Evolutionary conservation across 352 stramenopile genomes (phyloP).

Genomic region (Globisporangium canariense): DNA sequence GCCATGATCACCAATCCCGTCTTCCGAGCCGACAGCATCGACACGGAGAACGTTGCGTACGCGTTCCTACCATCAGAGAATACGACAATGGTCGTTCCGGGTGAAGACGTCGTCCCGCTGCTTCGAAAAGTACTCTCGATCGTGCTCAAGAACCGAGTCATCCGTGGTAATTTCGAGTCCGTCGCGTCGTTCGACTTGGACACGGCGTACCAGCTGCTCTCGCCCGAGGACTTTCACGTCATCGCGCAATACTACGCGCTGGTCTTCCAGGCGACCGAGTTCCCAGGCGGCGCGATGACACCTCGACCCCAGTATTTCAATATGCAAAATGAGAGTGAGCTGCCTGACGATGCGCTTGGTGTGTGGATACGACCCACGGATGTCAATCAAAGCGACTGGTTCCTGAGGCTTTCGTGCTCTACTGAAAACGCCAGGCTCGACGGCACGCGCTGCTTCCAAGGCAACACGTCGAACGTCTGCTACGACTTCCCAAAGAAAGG

Average conservation of each 20-base stretch:
- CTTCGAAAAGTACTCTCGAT: slow-evolving; percentile 21
- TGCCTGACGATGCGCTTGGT: slow-evolving; percentile 22
- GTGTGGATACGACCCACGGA: slow-evolving; percentile 28
- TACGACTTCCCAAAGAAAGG: slow-evolving; percentile 25
- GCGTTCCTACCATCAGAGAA: slow-evolving; percentile 3
- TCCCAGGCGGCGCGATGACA: slow-evolving; percentile 26
- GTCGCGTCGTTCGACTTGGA: slow-evolving; percentile 27
- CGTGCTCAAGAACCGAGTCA: slow-evolving; percentile 16
- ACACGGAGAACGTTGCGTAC: slow-evolving; percentile 17
- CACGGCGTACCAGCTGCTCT: slow-evolving; percentile 24
- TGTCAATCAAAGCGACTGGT: slow-evolving; percentile 17
- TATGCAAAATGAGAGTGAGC: neutral
- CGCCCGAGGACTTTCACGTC: slow-evolving; percentile 25
- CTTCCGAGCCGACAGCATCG: slow-evolving; percentile 22
- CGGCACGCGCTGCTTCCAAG: slow-evolving; percentile 26
- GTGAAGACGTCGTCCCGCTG: slow-evolving; percentile 18
- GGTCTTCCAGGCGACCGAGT: slow-evolving; percentile 34
- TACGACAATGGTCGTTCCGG: slow-evolving; percentile 9
- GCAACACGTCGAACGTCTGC: slow-evolving; percentile 22
- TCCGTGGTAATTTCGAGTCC: slow-evolving; percentile 28
- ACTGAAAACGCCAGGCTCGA: slow-evolving; percentile 19
- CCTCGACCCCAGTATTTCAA: slow-evolving; percentile 21
- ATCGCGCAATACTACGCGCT: slow-evolving; percentile 30
- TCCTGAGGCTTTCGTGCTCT: slow-evolving; percentile 24
- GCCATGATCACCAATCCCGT: slow-evolving; percentile 31